Conservation (phyloP, 305 asterid species). For the Nicotiana rustica region DNA sequence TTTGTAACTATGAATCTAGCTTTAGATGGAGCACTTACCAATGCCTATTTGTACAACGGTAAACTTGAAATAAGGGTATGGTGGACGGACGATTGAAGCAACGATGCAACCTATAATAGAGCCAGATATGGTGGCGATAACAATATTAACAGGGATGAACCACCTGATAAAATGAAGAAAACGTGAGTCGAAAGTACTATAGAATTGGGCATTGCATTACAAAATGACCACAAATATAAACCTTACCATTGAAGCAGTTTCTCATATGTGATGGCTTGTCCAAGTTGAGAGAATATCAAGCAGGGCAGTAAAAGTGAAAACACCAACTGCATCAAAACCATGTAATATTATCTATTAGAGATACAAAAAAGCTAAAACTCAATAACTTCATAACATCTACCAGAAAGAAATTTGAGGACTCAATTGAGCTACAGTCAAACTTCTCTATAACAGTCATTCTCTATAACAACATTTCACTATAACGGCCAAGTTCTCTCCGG, state of each 20-base stretch:
- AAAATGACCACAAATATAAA: background rate
- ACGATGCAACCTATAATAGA: conserved; percentile 85
- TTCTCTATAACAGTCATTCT: too few species aligned
- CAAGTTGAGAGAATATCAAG: conserved; percentile 95
- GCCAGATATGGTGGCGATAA: conserved; percentile 81
- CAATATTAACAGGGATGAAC: conserved; percentile 94
- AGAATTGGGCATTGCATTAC: background rate
- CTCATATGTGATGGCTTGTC: conserved; percentile 80
- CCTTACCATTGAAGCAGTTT: conserved; percentile 84
- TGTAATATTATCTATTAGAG: conserved; percentile 28
- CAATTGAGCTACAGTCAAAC: background rate
- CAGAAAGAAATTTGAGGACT: conserved; percentile 16
- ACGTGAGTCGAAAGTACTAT: background rate
- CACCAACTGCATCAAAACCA: conserved; percentile 70
- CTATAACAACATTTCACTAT: too few species aligned
- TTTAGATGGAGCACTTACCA: conserved; percentile 51
- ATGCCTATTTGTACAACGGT: conserved; percentile 92
- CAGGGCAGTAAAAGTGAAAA: conserved; percentile 96
- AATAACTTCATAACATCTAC: background rate
- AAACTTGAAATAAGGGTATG: conserved; percentile 92
- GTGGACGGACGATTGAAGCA: conserved; percentile 75
- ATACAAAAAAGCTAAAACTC: conserved; percentile 18
- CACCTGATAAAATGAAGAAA: conserved; percentile 67
- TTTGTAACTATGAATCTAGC: background rate
- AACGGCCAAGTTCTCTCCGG: too few species aligned